Evolutionary conservation across 768 basidiomycete species (phyloP), one percentile per base, ranked within the genome.

Genomic region (Agrocybe praecox): DNA sequence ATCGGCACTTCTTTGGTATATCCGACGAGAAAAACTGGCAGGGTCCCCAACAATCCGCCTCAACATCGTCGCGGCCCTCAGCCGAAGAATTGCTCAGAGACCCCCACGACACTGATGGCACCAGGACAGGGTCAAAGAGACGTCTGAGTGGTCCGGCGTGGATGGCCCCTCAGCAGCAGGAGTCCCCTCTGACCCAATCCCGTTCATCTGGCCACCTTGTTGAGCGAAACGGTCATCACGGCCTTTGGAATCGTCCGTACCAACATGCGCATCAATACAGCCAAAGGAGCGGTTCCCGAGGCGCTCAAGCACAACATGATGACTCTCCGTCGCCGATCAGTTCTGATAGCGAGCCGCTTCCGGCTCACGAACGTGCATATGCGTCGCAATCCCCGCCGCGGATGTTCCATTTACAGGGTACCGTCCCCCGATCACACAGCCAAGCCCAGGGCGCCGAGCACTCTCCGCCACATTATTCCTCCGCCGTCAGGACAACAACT

Each of bases 241-340:
- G 62, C 46, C 64, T 66, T 21, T 75, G 71, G 71, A 62, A 65
- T 10, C 79, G 81, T 60, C 78, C 83, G 22, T 80, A 81, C 67
- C 73, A 76, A 33, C 76, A 74, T 55, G 68, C 76, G 19, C 73
- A 74, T 55, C 73, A 72, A 54, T 72, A 66, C 45, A 75, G 70
- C 36, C 65, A 67, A 54, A 62, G 62, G 51, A 22, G 24, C 67
- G 52, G 57, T 64, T 49, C 48, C 55, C 62, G 52, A 50, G 58
- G 58, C 18, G 44, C 60, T 32, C 51, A 40, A 23, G 51, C 40
- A 42, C 57, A 58, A 22, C 81, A 78, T 55, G 87, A 88, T 48
- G 86, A 88, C 49, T 85, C 86, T 14, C 87, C 87, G 0, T 89
- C 87, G 0, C 87, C 87, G 44, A 79, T 84, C 62, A 88, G 86